phyloP scores from a whole-genome alignment of 495 filamentous ascomycete species.

The Lasiosphaeriaceae sp. region DNA sequence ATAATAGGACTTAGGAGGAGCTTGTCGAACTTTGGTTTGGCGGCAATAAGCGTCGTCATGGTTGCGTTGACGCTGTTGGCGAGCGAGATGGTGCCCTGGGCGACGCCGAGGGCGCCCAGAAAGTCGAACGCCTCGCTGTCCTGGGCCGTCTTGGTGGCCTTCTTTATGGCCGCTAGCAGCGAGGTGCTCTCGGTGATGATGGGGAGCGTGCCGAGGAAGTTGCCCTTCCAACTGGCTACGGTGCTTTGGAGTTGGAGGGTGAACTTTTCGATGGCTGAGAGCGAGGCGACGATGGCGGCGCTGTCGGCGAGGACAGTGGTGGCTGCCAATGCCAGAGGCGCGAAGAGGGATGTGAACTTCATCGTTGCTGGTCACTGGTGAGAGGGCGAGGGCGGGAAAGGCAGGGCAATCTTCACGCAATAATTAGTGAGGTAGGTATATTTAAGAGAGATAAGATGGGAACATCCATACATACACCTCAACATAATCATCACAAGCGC shows the following conservation, averaged over 20 bases:
- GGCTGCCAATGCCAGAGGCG: slow-evolving; percentile 17
- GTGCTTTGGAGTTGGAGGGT: slow-evolving; percentile 27
- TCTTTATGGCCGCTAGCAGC: slow-evolving; percentile 29
- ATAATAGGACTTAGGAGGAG: slow-evolving; percentile 29
- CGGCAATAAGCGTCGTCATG: slow-evolving; percentile 21
- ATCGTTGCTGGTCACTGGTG: slow-evolving; percentile 3
- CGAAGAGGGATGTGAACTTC: slow-evolving; percentile 20
- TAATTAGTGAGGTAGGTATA: too few relatives aligned
- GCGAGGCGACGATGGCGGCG: slow-evolving; percentile 24
- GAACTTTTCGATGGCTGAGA: slow-evolving; percentile 22
- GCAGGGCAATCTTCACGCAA: too few relatives aligned
- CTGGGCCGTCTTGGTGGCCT: slow-evolving; percentile 27
- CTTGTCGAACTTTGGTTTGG: slow-evolving; percentile 34
- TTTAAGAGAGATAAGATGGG: not conserved
- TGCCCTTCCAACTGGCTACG: slow-evolving; percentile 24
- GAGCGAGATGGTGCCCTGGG: slow-evolving; percentile 20
- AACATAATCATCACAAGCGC: too few relatives aligned
- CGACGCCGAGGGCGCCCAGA: slow-evolving; percentile 23
- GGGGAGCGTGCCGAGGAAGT: slow-evolving; percentile 21
- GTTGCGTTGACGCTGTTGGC: slow-evolving; percentile 21
- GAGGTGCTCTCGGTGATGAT: slow-evolving; percentile 25
- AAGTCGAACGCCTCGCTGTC: slow-evolving; percentile 12
- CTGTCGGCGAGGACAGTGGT: slow-evolving; percentile 22
- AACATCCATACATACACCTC: not conserved
- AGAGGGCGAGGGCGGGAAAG: too few relatives aligned